Conservation (phyloP, 345 rosid species). For the Zanthoxylum bungeanum region DNA sequence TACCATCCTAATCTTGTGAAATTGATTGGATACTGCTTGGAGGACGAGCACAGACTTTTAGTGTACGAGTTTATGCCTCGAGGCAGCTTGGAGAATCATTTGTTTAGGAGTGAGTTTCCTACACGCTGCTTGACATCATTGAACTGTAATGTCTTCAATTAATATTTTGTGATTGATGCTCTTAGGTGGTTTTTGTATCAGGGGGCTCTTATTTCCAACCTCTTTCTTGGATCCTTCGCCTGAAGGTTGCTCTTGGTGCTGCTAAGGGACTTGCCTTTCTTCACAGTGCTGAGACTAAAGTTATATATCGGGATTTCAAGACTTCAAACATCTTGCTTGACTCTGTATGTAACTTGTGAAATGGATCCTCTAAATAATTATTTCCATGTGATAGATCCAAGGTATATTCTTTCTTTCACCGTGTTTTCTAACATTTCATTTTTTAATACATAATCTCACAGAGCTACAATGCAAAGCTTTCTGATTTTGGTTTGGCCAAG, state of each 20-base stretch:
- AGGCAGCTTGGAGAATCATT: slow-evolving; percentile 77
- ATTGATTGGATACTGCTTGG: slow-evolving; percentile 70
- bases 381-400: not conserved
- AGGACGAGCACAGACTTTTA: slow-evolving; percentile 68
- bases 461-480: slow-evolving; percentile 71
- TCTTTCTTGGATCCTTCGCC: slow-evolving; percentile 68
- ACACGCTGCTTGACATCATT: not conserved
- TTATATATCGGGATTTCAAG: slow-evolving; percentile 71
- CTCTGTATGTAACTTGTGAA: slow-evolving; percentile 37
- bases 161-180: not conserved
- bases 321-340: slow-evolving; percentile 70
- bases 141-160: not conserved
- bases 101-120: slow-evolving; percentile 59
- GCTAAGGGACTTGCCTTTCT: slow-evolving; percentile 82
- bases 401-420: not conserved
- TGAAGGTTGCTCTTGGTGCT: slow-evolving; percentile 74
- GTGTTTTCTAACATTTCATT: slow-evolving; percentile 8
- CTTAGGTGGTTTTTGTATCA: slow-evolving; percentile 19
- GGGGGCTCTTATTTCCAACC: slow-evolving; percentile 84
- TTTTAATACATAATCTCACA: slow-evolving; percentile 25
- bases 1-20: slow-evolving; percentile 68
- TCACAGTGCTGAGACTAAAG: slow-evolving; percentile 57
- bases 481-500: slow-evolving; percentile 81
- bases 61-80: slow-evolving; percentile 79
- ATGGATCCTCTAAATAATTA: not conserved